These are phyloP conservation scores for Priceomyces haplophilus DNA, from an alignment of 805 yeast species.

Conservation along the genomic window DNA sequence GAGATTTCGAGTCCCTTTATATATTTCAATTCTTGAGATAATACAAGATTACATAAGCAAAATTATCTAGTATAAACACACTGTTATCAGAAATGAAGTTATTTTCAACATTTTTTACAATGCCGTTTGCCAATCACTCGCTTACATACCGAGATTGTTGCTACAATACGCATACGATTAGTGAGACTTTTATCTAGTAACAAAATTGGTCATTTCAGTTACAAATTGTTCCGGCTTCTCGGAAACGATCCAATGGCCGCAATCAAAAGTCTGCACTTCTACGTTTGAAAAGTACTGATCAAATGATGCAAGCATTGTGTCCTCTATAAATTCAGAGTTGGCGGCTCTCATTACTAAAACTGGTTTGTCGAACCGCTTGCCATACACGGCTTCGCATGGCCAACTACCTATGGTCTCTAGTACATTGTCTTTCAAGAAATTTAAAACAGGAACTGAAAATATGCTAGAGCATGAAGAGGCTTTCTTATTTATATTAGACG, in stretches of 20 bases:
- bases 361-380: conserved; percentile 22
- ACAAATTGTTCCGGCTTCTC: conserved; percentile 36
- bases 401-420: conserved; percentile 20
- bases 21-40: conserved; percentile 3
- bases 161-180: too few species aligned
- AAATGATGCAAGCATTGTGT: conserved; percentile 23
- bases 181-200: neutral
- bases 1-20: conserved; percentile 3
- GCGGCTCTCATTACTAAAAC: conserved; percentile 45
- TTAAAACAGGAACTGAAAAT: conserved; percentile 21
- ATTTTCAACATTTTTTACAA: neutral
- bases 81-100: neutral
- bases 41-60: conserved; percentile 1
- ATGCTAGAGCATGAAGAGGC: conserved; percentile 1
- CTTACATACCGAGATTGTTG: too few species aligned
- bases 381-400: conserved; percentile 18
- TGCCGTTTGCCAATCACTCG: too few species aligned
- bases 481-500: conserved; percentile 34
- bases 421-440: conserved; percentile 17
- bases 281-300: conserved; percentile 23
- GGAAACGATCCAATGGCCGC: conserved; percentile 40
- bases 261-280: conserved; percentile 17
- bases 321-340: conserved; percentile 40
- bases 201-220: conserved; percentile 9
- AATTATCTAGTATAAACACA: neutral